Evolutionary conservation across 2,329 filamentous ascomycete genomes (phyloP).

Genomic region (Botrytis aclada): DNA sequence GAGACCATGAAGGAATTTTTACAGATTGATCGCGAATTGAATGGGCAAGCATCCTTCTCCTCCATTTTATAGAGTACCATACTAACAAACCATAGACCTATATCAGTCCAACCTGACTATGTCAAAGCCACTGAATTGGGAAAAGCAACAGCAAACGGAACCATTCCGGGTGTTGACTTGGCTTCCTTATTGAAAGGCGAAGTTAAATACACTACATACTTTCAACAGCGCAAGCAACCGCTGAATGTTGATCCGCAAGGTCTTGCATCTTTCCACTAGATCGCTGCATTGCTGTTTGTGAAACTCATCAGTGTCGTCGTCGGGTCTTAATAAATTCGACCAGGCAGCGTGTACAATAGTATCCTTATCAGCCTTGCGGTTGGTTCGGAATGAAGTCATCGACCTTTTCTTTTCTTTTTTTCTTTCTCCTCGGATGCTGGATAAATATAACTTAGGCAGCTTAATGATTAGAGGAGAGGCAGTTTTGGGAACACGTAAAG

Average conservation of each 20-base stretch:
- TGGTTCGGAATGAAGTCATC: neutral
- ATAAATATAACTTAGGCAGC: conserved; percentile 12
- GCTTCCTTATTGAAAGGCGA: conserved; percentile 44
- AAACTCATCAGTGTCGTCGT: neutral
- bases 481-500: neutral
- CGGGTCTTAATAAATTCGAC: conserved; percentile 1
- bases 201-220: conserved; percentile 45
- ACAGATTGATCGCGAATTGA: conserved; percentile 77
- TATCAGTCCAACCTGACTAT: conserved; percentile 42
- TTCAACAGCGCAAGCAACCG: conserved; percentile 36
- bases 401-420: conserved; percentile 8
- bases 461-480: neutral
- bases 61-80: neutral
- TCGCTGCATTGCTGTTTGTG: neutral
- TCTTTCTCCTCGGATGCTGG: conserved; percentile 5
- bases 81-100: conserved; percentile 39
- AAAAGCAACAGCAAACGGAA: conserved; percentile 44
- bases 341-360: conserved; percentile 1
- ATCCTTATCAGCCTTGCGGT: conserved; percentile 10
- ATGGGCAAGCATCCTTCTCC: conserved; percentile 58
- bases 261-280: conserved; percentile 33
- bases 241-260: conserved; percentile 32
- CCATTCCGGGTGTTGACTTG: conserved; percentile 43
- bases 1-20: conserved; percentile 85
- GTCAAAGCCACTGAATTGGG: conserved; percentile 38